phyloP scores from a whole-genome alignment of 1,284 basidiomycete species.

The Cryptococcus deneoformans region DNA sequence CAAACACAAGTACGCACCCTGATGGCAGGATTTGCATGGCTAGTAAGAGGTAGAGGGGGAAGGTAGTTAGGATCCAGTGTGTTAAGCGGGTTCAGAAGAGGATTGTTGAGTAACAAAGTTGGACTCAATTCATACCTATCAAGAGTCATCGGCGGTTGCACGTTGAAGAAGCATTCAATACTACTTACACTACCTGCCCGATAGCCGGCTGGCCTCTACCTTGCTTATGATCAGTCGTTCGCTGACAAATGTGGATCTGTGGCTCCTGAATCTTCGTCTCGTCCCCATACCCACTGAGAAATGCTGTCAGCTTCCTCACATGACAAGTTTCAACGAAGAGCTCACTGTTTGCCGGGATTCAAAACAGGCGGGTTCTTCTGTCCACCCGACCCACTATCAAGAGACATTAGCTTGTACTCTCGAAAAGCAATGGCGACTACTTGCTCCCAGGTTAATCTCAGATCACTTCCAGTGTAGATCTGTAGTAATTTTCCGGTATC shows the following conservation, averaged over 20 bases:
- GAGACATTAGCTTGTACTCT: slow-evolving; percentile 7
- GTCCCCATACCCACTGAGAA: slow-evolving; percentile 41
- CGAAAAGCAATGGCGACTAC: slow-evolving; percentile 2
- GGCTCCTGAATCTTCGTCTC: slow-evolving; percentile 47
- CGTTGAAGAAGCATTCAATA: too few relatives aligned
- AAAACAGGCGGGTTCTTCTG: slow-evolving; percentile 25
- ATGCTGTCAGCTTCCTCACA: neutral
- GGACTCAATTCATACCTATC: slow-evolving; percentile 48
- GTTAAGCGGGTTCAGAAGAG: slow-evolving; percentile 41
- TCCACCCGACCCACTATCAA: slow-evolving; percentile 40
- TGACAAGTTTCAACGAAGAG: neutral
- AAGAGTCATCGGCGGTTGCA: too few relatives aligned
- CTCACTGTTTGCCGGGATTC: slow-evolving; percentile 37
- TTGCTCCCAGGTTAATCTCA: slow-evolving; percentile 80
- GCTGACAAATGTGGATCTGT: slow-evolving; percentile 47
- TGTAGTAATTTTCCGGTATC: slow-evolving; percentile 81
- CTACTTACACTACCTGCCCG: slow-evolving; percentile 41
- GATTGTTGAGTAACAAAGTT: slow-evolving; percentile 47
- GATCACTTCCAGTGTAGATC: slow-evolving; percentile 76
- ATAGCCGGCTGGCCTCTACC: slow-evolving; percentile 34
- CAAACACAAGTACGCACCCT: slow-evolving; percentile 6
- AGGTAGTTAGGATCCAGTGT: slow-evolving; percentile 48
- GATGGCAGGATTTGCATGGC: slow-evolving; percentile 19
- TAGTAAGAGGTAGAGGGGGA: slow-evolving; percentile 43
- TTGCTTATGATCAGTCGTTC: slow-evolving; percentile 28